These are phyloP conservation scores for Beauveria pseudobassiana DNA, from an alignment of 2,329 filamentous ascomycete species.

Conservation along the genomic window DNA sequence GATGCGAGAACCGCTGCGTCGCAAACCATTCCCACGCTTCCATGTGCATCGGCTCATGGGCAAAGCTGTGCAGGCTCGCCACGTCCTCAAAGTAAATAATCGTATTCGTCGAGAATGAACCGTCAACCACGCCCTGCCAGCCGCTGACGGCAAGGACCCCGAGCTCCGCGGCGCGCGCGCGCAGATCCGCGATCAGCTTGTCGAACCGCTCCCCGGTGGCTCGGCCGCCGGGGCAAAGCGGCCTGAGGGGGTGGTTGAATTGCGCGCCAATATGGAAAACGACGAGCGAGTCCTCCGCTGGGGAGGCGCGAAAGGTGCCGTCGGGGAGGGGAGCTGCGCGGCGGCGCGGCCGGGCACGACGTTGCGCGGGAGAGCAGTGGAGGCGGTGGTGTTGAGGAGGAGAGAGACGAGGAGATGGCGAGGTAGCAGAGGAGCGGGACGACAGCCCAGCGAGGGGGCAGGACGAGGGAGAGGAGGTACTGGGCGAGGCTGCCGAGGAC, in stretches of 20 bases:
- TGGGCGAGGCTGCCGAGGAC: conserved; percentile 29
- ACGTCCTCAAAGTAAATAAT: conserved; percentile 45
- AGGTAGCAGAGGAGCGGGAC: conserved; percentile 18
- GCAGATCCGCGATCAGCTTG: conserved; percentile 28
- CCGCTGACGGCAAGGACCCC: conserved; percentile 38
- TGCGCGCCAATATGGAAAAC: conserved; percentile 39
- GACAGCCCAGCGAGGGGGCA: conserved; percentile 28
- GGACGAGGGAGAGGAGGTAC: conserved; percentile 22
- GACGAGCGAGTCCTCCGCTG: conserved; percentile 26
- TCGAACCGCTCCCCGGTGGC: conserved; percentile 32
- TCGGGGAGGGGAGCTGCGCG: conserved; percentile 22
- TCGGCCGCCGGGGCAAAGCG: conserved; percentile 36
- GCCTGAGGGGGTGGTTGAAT: conserved; percentile 41
- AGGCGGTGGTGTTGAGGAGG: conserved; percentile 20
- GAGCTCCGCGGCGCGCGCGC: conserved; percentile 31
- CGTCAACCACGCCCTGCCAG: conserved; percentile 32
- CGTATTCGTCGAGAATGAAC: conserved; percentile 32
- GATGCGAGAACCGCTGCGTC: conserved; percentile 26
- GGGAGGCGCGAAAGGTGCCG: conserved; percentile 21
- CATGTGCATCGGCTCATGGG: conserved; percentile 40
- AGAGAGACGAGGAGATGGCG: conserved; percentile 19
- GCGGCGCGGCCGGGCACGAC: conserved; percentile 27
- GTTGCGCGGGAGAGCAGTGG: conserved; percentile 9
- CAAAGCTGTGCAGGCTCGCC: conserved; percentile 43
- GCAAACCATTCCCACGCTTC: conserved; percentile 44